Evolutionary conservation across 129 eudicot species (phyloP).

Genomic region (Glebionis coronaria): DNA sequence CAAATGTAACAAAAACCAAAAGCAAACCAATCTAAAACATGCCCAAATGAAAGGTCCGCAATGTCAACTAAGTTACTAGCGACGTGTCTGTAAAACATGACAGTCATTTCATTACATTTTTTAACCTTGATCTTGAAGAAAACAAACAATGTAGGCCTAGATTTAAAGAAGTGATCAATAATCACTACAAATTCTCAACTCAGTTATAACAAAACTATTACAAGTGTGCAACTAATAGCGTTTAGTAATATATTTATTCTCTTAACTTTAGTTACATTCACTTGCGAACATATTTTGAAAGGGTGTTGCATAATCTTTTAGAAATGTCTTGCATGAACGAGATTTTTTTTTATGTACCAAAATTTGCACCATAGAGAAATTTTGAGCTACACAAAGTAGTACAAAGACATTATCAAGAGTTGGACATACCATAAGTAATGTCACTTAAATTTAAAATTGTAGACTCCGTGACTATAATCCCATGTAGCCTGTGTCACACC

Average conservation of each 20-base stretch:
- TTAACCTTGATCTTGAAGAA: constrained; percentile 15
- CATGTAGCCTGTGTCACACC: too few species aligned
- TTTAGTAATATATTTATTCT: neutral
- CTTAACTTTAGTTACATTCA: neutral
- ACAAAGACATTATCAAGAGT: too few species aligned
- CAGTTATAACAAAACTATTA: neutral
- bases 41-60: constrained; percentile 6
- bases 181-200: constrained; percentile 1
- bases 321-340: too few species aligned
- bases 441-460: too few species aligned
- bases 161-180: constrained; percentile 14
- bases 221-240: neutral
- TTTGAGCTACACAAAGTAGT: too few species aligned
- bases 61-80: constrained; percentile 5
- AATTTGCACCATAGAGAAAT: too few species aligned
- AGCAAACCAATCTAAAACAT: neutral
- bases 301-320: too few species aligned
- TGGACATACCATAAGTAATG: too few species aligned
- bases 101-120: constrained; percentile 3
- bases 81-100: constrained; percentile 14
- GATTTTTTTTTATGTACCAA: too few species aligned
- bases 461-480: too few species aligned
- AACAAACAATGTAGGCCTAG: constrained; percentile 25
- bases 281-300: too few species aligned
- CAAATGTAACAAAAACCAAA: neutral